phyloP scores from a whole-genome alignment of 331 rosid species.

The Cydonia oblonga region DNA sequence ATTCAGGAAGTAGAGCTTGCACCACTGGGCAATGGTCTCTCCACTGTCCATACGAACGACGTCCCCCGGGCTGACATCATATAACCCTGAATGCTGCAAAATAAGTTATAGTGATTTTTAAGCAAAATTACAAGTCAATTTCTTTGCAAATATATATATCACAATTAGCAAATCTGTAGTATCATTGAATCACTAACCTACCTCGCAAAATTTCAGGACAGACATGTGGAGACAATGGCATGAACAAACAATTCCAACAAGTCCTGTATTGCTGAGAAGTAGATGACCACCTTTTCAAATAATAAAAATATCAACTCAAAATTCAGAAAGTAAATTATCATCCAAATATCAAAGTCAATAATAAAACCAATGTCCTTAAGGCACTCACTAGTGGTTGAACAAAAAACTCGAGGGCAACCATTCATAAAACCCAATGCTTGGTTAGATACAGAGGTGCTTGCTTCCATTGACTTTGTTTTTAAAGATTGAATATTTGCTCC shows the following conservation, averaged over 20 bases:
- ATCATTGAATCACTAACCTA: conserved; percentile 5
- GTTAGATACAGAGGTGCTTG: conserved; percentile 10
- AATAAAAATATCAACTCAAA: conserved; percentile 17
- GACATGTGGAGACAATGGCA: conserved; percentile 64
- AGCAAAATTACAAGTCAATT: not conserved
- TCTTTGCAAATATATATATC: not conserved
- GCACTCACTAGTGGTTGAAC: conserved; percentile 47
- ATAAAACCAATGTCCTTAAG: not conserved
- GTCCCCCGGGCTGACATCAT: conserved; percentile 42
- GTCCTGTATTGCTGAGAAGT: conserved; percentile 62
- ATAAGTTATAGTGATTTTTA: conserved; percentile 1
- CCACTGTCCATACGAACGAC: conserved; percentile 48
- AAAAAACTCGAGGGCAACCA: conserved; percentile 61
- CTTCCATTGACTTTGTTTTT: conserved; percentile 17
- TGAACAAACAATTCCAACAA: conserved; percentile 62
- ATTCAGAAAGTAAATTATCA: conserved; percentile 7
- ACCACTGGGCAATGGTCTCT: conserved; percentile 52
- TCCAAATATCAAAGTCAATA: not conserved
- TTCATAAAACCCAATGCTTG: conserved; percentile 22
- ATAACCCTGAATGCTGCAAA: conserved; percentile 57
- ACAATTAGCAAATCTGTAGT: not conserved
- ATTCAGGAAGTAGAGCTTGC: conserved; percentile 37
- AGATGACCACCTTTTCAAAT: conserved; percentile 46
- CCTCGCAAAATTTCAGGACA: conserved; percentile 63
- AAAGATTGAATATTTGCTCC: conserved; percentile 18